Conservation (phyloP, 1,284 basidiomycete species). For the Fomes fomentarius region DNA sequence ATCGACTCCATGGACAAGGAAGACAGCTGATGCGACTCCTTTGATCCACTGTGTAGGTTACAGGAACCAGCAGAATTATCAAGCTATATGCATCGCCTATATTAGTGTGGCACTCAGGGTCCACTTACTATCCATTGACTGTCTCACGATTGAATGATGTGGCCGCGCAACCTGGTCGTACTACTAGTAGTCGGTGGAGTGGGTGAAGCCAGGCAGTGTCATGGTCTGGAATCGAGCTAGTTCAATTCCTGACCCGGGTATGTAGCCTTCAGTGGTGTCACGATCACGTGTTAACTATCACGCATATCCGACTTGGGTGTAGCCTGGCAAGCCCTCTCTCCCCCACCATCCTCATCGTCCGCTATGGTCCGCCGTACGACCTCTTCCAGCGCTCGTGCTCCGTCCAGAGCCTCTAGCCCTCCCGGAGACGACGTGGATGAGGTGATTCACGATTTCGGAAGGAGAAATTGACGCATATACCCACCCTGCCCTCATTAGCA, state of each 20-base stretch:
- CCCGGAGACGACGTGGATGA: slow-evolving; percentile 48
- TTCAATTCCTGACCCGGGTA: no score
- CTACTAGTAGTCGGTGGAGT: no score
- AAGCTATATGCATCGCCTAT: no score
- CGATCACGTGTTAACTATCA: slow-evolving; percentile 6
- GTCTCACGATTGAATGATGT: no score
- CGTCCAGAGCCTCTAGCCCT: slow-evolving; percentile 42
- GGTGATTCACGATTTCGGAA: slow-evolving; percentile 25
- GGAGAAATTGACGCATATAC: slow-evolving; percentile 1
- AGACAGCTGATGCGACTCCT: background rate
- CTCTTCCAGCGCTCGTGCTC: slow-evolving; percentile 34
- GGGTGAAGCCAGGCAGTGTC: no score
- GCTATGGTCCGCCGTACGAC: slow-evolving; percentile 32
- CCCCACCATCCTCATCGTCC: background rate
- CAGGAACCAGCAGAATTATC: no score
- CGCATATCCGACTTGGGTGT: background rate
- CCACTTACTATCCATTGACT: no score
- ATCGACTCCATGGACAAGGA: slow-evolving; percentile 31
- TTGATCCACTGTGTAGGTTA: no score
- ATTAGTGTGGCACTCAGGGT: no score
- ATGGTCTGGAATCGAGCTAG: no score
- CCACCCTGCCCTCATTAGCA: slow-evolving; percentile 38
- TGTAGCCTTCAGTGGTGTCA: background rate
- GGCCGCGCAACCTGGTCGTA: no score
- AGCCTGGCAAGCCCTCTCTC: background rate